Evolutionary conservation across 2,329 filamentous ascomycete species (phyloP).

Genomic region (Coleophoma cylindrospora): DNA sequence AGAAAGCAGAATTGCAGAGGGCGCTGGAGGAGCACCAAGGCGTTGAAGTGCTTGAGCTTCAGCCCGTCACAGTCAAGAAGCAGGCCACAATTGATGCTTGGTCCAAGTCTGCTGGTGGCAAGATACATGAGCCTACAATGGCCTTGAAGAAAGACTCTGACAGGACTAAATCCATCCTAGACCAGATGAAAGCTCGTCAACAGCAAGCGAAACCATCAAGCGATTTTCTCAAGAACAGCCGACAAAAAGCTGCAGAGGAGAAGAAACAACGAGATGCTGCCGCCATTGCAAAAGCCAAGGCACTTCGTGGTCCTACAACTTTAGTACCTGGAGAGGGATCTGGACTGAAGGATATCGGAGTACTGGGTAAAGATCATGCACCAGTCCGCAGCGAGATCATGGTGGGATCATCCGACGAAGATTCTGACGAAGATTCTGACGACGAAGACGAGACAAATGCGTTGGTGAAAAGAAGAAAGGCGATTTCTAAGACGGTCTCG

Average conservation of each 20-base stretch:
- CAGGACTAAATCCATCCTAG: slow-evolving; percentile 23
- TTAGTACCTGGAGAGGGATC: slow-evolving; percentile 73
- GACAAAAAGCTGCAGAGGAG: slow-evolving; percentile 70
- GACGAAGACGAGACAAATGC: slow-evolving; percentile 49
- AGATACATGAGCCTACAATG: slow-evolving; percentile 22
- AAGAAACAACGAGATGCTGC: slow-evolving; percentile 68
- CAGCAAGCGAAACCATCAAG: slow-evolving; percentile 14
- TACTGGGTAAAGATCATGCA: slow-evolving; percentile 74
- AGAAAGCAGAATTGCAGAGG: slow-evolving; percentile 76
- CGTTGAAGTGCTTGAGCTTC: slow-evolving; percentile 42
- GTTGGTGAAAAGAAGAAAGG: slow-evolving; percentile 41
- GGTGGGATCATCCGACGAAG: slow-evolving; percentile 70
- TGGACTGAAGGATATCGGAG: slow-evolving; percentile 65
- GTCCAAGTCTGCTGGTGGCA: slow-evolving; percentile 45
- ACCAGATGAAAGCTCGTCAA: slow-evolving; percentile 13
- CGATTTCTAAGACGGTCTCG: slow-evolving; percentile 21
- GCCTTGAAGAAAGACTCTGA: slow-evolving; percentile 24
- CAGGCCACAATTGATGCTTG: slow-evolving; percentile 58
- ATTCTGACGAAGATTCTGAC: slow-evolving; percentile 70
- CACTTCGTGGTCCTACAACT: slow-evolving; percentile 43
- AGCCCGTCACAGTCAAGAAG: slow-evolving; percentile 42
- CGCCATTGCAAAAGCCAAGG: slow-evolving; percentile 65
- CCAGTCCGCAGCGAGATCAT: slow-evolving; percentile 79
- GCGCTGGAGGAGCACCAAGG: slow-evolving; percentile 56
- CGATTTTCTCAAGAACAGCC: slow-evolving; percentile 64